Conservation (phyloP, 1,284 basidiomycete species). For the Malassezia brasiliensis region DNA sequence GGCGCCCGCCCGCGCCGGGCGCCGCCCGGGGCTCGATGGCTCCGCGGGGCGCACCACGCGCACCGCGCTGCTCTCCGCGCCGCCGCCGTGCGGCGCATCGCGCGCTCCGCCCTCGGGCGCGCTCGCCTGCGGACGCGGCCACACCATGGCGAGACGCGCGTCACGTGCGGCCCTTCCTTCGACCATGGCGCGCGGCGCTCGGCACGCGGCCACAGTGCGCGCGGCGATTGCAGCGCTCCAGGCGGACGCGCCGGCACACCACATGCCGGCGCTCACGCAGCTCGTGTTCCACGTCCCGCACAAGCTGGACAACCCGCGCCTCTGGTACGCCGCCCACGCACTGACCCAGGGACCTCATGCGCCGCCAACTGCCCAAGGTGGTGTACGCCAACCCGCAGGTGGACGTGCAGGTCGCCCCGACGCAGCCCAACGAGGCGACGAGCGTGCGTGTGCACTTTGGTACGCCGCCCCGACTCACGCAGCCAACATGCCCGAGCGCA, state of each 20-base stretch:
- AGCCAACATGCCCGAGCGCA: slow-evolving; percentile 15
- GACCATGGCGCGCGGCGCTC: slow-evolving; percentile 1
- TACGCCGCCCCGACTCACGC: neutral
- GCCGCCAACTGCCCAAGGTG: slow-evolving; percentile 10
- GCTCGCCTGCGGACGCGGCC: neutral
- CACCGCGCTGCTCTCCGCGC: neutral
- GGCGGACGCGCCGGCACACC: slow-evolving; percentile 1
- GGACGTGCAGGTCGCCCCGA: slow-evolving; percentile 3
- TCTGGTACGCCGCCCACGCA: slow-evolving; percentile 8
- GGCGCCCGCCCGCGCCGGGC: neutral
- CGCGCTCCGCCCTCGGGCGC: neutral
- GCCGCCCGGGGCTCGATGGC: neutral
- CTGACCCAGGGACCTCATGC: slow-evolving; percentile 12
- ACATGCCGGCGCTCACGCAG: slow-evolving; percentile 3
- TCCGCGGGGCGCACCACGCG: neutral
- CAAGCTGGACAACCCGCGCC: slow-evolving; percentile 2
- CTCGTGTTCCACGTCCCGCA: slow-evolving; percentile 8
- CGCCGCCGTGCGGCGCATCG: neutral
- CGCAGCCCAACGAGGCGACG: neutral
- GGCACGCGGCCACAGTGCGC: slow-evolving; percentile 2
- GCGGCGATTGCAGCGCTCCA: slow-evolving; percentile 3
- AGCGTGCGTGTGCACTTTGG: slow-evolving; percentile 5
- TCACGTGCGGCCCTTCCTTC: slow-evolving; percentile 1
- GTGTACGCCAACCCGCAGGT: slow-evolving; percentile 15
- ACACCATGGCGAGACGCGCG: neutral